Base-by-base conservation (phyloP, 345 rosid genomes). In the Pelargonium nanum region DNA sequence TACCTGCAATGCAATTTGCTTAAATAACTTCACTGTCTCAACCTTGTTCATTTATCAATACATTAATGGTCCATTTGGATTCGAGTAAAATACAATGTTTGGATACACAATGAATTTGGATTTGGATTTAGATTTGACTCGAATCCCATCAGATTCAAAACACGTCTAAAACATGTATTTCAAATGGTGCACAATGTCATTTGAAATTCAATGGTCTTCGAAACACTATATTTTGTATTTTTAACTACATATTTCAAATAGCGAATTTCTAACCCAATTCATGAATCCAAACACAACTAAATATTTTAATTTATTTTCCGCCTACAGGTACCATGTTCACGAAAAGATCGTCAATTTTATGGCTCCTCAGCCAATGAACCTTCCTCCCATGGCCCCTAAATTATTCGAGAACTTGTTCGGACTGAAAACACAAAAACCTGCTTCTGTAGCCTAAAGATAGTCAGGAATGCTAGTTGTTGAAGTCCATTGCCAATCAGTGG, bases 301-400 rank as follows among this genome's bases (percentile, higher is more conserved):
- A 6, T 40, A 40, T 40, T 10, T 40, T 40, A 12, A 40, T 40
- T 17, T 2, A 9, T 40, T 40, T 12, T 40, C 15, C 3, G 9
- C 15, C 21, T 56, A 62, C 68, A 89, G 97, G 85, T 89, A 89
- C 64, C 73, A 76, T 64, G 86, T 85, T 21, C 97, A 93, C 13
- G 96, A 86, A 57, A 86, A 83, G 81, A 82, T 84, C 4, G 91
- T 83, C 19, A 90, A 79, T 70, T 90, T 94, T 82, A 85, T 88
- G 89, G 97, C 86, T 59, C 83, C 96, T 20, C 76, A 66, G 67
- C 87, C 82, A 1, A 71, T 65, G 74, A 70, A 76, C 51, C 67
- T 80, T 58, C 95, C 89, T 65, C 74, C 79, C 12, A 86, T 81
- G 90, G 85, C 92, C 19, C 72, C 86, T 1, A 92, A 84, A 71